These are phyloP conservation scores for Apophysomyces elegans DNA, from an alignment of 371 early-diverging fungal species.

Conservation along the genomic window DNA sequence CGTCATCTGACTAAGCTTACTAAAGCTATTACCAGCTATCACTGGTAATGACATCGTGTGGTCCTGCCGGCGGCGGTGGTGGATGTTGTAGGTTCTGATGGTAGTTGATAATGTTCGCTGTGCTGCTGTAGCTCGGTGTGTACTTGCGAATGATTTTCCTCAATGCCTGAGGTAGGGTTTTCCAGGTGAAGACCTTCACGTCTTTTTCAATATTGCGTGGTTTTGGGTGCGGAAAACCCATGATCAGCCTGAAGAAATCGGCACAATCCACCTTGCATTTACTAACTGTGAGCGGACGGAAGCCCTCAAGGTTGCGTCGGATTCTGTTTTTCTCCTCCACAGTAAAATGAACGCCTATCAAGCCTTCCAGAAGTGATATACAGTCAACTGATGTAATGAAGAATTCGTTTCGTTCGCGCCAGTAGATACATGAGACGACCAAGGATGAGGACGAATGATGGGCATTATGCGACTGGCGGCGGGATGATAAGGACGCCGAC, in stretches of 20 bases:
- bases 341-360: conserved; percentile 77
- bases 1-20: neutral
- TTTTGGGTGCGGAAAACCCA: conserved; percentile 84
- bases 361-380: conserved; percentile 74
- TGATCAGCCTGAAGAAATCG: conserved; percentile 81
- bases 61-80: neutral
- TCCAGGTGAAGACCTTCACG: conserved; percentile 85
- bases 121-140: conserved; percentile 41
- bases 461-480: neutral
- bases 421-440: conserved; percentile 83
- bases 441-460: conserved; percentile 25
- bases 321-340: conserved; percentile 89
- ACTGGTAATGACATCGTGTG: neutral
- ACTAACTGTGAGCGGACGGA: conserved; percentile 78
- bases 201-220: conserved; percentile 88
- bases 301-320: conserved; percentile 82
- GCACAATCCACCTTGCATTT: conserved; percentile 76
- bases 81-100: conserved; percentile 6
- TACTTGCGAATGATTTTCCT: conserved; percentile 76
- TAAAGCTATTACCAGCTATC: neutral
- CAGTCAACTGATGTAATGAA: conserved; percentile 84
- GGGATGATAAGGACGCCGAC: neutral
- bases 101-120: conserved; percentile 19
- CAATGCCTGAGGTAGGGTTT: conserved; percentile 63
- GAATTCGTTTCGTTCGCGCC: conserved; percentile 75